Evolutionary conservation across 345 rosid species (phyloP).

Genomic region (Acer negundo): DNA sequence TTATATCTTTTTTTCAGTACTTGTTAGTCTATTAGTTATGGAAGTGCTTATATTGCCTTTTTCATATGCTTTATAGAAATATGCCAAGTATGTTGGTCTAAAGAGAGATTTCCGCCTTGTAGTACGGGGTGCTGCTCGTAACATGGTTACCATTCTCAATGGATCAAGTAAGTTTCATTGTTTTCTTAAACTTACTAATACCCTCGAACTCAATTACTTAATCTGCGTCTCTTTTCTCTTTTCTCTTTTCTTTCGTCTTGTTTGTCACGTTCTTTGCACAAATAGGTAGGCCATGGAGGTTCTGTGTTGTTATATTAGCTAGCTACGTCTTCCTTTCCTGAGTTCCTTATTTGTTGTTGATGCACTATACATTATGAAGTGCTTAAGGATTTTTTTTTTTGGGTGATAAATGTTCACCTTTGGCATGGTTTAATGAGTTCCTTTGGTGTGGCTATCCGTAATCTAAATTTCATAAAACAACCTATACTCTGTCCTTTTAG

Average conservation of each 20-base stretch:
- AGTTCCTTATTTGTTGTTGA: neutral
- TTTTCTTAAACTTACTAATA: conserved; percentile 15
- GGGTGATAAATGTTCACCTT: neutral
- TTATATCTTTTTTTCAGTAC: conserved; percentile 18
- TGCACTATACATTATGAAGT: neutral
- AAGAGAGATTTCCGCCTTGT: conserved; percentile 97
- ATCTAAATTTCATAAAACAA: neutral
- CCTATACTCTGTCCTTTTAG: neutral
- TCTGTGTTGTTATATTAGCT: neutral
- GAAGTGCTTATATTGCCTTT: conserved; percentile 29
- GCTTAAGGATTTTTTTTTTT: neutral
- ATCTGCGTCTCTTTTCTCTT: neutral
- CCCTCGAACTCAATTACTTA: neutral
- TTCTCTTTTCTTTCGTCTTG: neutral
- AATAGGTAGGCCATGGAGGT: neutral
- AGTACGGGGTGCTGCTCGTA: conserved; percentile 94
- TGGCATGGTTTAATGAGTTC: neutral
- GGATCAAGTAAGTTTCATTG: conserved; percentile 65
- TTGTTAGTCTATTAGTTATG: neutral
- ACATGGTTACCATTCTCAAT: conserved; percentile 79
- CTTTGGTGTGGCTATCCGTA: neutral
- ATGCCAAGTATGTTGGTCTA: conserved; percentile 84
- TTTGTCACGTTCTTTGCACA: neutral
- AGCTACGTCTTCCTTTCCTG: neutral
- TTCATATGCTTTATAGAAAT: conserved; percentile 51